Evolutionary conservation across 164 flowering plant species (phyloP).

Genomic region (Vitis rotundifolia): DNA sequence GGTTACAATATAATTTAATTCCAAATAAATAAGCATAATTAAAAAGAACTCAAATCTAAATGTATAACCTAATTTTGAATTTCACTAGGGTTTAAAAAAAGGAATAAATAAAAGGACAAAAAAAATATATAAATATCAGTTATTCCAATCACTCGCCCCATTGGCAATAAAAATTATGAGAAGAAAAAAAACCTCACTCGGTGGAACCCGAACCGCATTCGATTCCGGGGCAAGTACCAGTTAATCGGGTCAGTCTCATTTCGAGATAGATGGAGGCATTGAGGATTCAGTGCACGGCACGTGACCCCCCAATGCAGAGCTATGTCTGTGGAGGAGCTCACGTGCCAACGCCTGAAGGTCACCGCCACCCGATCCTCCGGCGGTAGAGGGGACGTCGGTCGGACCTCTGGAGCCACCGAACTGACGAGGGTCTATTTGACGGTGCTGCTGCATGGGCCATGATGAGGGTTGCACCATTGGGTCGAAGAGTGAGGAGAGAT

Average conservation of each 20-base stretch:
- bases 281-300: conserved; percentile 36
- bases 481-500: conserved; percentile 58
- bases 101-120: background rate
- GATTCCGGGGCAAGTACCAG: background rate
- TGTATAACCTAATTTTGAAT: background rate
- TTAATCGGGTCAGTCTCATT: conserved; percentile 26
- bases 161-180: conserved; percentile 4
- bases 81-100: background rate
- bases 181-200: background rate
- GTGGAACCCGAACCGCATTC: background rate
- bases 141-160: conserved; percentile 16
- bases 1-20: no score
- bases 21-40: no score
- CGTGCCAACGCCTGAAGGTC: conserved; percentile 63
- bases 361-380: conserved; percentile 23
- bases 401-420: conserved; percentile 21
- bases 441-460: conserved; percentile 40
- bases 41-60: no score
- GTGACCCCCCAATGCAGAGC: conserved; percentile 27
- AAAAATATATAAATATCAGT: background rate
- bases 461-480: conserved; percentile 43
- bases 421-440: conserved; percentile 31
- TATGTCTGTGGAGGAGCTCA: conserved; percentile 54
- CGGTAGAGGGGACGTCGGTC: conserved; percentile 9
- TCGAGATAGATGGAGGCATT: conserved; percentile 35